These are phyloP conservation scores for Neurospora hispaniola DNA, from an alignment of 495 filamentous ascomycete species.

Conservation along the genomic window DNA sequence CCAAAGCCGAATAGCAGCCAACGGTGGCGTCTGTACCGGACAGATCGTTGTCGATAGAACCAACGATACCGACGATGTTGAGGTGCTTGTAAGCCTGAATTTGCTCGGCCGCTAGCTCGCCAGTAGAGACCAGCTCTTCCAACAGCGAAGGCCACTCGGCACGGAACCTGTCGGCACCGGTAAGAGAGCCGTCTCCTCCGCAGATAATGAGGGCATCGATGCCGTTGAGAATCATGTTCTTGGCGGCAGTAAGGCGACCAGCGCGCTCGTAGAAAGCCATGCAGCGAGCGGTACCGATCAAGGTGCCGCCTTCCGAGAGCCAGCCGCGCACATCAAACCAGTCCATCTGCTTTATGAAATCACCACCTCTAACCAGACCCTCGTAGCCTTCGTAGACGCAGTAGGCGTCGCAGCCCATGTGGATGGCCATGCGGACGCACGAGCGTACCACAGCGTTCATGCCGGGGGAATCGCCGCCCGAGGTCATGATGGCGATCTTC, in stretches of 20 bases:
- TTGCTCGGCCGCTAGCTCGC: slow-evolving; percentile 59
- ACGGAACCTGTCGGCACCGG: slow-evolving; percentile 89
- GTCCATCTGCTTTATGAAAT: slow-evolving; percentile 73
- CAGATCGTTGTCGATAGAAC: slow-evolving; percentile 98
- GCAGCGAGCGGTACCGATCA: slow-evolving; percentile 93
- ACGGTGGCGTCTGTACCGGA: slow-evolving; percentile 96
- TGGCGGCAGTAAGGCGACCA: slow-evolving; percentile 73
- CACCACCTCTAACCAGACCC: slow-evolving; percentile 80
- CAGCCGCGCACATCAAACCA: slow-evolving; percentile 97
- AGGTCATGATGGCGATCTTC: slow-evolving; percentile 91
- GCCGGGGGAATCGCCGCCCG: slow-evolving; percentile 91
- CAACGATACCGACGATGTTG: slow-evolving; percentile 93
- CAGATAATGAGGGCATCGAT: slow-evolving; percentile 96
- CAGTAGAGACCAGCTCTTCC: slow-evolving; percentile 63
- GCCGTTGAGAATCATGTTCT: slow-evolving; percentile 84
- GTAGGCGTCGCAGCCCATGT: slow-evolving; percentile 76
- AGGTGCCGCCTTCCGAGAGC: slow-evolving; percentile 86
- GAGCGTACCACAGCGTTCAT: slow-evolving; percentile 96
- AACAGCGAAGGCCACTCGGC: slow-evolving; percentile 82
- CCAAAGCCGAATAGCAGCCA: slow-evolving; percentile 87
- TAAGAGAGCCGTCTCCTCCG: slow-evolving; percentile 94
- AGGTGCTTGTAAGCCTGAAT: slow-evolving; percentile 62
- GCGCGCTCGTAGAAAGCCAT: slow-evolving; percentile 78
- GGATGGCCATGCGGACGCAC: slow-evolving; percentile 85
- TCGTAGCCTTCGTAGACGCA: slow-evolving; percentile 95